A percentile compares a stretch with the other conserved stretches of the same genome.
Conservation (phyloP, 139 green algal genomes). For the Tetraselmis chui region DNA sequence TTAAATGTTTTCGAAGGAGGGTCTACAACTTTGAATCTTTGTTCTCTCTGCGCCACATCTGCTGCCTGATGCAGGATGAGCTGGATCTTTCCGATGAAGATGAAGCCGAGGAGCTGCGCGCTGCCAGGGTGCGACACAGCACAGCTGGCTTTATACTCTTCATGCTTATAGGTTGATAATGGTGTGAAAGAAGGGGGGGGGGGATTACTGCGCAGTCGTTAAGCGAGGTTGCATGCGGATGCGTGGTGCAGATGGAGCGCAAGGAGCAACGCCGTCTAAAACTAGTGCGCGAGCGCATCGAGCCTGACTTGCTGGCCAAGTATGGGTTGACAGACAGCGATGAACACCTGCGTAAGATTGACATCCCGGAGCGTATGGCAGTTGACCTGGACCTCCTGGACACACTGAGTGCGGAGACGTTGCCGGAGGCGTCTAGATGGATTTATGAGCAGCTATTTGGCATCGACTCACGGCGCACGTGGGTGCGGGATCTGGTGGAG, state of each 20-base stretch:
- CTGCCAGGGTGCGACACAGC: background rate
- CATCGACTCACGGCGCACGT: slow-evolving; percentile 6
- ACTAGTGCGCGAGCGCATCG: background rate
- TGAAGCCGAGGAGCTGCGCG: background rate
- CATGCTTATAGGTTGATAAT: too few relatives aligned
- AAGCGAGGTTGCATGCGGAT: too few relatives aligned
- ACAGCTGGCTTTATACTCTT: background rate
- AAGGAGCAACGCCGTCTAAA: background rate
- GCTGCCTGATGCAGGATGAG: background rate
- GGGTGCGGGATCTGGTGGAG: slow-evolving; percentile 37
- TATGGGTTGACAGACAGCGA: slow-evolving; percentile 3
- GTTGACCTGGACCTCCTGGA: background rate
- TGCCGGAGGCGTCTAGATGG: slow-evolving; percentile 44
- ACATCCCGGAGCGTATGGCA: slow-evolving; percentile 12
- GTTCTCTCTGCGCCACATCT: too few relatives aligned
- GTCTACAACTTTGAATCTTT: too few relatives aligned
- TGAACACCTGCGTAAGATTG: slow-evolving; percentile 1
- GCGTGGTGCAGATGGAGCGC: background rate
- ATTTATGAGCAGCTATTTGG: slow-evolving; percentile 40
- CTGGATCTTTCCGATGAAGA: background rate
- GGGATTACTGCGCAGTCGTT: too few relatives aligned
- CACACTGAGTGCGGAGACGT: background rate
- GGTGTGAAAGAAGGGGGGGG: too few relatives aligned
- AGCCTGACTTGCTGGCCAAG: slow-evolving; percentile 1
- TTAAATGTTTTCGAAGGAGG: too few relatives aligned